A percentile compares a stretch with the other conserved stretches of the same genome.
phyloP scores from a whole-genome alignment of 768 basidiomycete species.

The Lentinula guzmanii region DNA sequence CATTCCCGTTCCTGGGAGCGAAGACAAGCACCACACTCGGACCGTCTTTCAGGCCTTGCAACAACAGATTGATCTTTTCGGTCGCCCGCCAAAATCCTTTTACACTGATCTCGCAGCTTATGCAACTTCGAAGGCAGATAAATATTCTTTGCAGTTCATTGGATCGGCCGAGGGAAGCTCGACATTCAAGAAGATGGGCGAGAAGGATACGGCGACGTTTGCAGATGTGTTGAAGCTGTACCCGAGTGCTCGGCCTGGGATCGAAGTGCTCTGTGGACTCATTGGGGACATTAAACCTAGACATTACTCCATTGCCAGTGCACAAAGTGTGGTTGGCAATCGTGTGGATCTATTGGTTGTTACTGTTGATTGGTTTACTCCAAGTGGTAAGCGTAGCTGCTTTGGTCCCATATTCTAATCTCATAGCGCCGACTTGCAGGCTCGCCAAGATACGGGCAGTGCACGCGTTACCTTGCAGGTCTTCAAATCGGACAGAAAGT shows the following conservation, averaged over 20 bases:
- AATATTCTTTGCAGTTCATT: slow-evolving; percentile 83
- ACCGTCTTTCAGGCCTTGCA: slow-evolving; percentile 95
- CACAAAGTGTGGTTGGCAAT: slow-evolving; percentile 92
- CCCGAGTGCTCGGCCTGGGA: slow-evolving; percentile 70
- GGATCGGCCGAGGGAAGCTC: slow-evolving; percentile 85
- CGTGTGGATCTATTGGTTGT: slow-evolving; percentile 94
- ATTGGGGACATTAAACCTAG: slow-evolving; percentile 95
- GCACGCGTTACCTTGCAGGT: slow-evolving; percentile 88
- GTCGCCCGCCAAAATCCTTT: slow-evolving; percentile 93
- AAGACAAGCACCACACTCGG: slow-evolving; percentile 76
- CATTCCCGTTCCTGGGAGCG: slow-evolving; percentile 64
- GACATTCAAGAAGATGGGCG: slow-evolving; percentile 92
- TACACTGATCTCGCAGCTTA: slow-evolving; percentile 80
- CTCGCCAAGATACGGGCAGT: slow-evolving; percentile 80
- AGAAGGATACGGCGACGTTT: slow-evolving; percentile 93
- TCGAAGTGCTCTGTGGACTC: slow-evolving; percentile 83
- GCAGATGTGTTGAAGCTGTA: slow-evolving; percentile 80
- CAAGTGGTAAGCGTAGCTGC: slow-evolving; percentile 56
- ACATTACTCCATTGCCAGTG: slow-evolving; percentile 96
- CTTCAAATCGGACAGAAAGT: slow-evolving; percentile 86
- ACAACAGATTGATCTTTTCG: slow-evolving; percentile 95
- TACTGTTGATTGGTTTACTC: slow-evolving; percentile 90
- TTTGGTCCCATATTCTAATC: background rate
- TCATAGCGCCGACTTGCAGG: slow-evolving; percentile 36
- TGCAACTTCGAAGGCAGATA: slow-evolving; percentile 66